Base-by-base conservation (phyloP, 306 rosid species). In the Casuarina glauca region DNA sequence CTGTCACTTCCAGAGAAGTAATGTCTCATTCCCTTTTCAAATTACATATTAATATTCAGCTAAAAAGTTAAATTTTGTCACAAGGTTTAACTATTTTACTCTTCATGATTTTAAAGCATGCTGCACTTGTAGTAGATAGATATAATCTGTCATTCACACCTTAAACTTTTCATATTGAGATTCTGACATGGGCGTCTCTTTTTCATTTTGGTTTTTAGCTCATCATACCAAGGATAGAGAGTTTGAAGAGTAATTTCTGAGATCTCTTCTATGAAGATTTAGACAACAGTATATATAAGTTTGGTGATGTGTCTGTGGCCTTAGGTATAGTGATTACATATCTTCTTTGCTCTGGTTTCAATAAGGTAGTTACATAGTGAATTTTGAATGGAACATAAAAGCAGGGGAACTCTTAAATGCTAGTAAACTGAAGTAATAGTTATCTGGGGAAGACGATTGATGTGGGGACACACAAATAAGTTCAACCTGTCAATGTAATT, bases 1-100 rank as follows among this genome's bases (percentile, higher is more conserved):
- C 80, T 95, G 66, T 82, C 83, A 66, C 80, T 88, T 81, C 85
- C 86, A 4, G 84, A 85, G 68, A 84, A 96, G 97, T 95, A 80
- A 77, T 75, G 69, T 54, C 73, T 41, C 63, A 50, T 80, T 78
- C 80, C 70, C 72, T 70, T 77, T 78, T 46, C 72, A 17, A 44
- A 41, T 35, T 51, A 44, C 68, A 5, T 8, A 43, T 69, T 80
- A 50, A 69, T 69, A 70, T 63, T 63, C 46, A 36, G 69, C 9
- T 57, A 41, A 67, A 67, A 9, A 44, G 50, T n/a, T 43, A 17
- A 7, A 46, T 16, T 67, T 42, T 0, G 0, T n/a, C n/a, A 41
- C n/a, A 16, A 61, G 71, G 36, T 67, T 42, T 15, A 42, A 67
- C 35, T 19, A 41, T 41, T 19, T 41, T 76, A 32, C 26, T 39